Evolutionary conservation across 1,284 basidiomycete species (phyloP), one percentile per base, ranked within the genome.

Genomic region (Ceratobasidium theobromae): DNA sequence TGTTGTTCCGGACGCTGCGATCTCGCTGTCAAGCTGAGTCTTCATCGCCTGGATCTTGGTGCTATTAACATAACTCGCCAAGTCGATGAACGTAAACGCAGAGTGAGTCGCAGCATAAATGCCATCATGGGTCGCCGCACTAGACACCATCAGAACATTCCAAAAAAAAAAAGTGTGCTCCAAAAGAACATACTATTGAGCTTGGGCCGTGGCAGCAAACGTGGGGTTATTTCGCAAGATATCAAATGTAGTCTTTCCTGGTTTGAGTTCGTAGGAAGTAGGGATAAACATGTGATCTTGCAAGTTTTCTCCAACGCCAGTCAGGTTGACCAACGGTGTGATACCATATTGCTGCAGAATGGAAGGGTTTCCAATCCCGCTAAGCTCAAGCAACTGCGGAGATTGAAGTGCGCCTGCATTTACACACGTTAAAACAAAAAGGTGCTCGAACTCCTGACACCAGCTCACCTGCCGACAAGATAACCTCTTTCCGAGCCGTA

Each of bases 331-430:
- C 12, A 79, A 72, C 0, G 76, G 65, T 0, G 73, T 73, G 48
- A 82, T 79, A n/a, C 75, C 76, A 9, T 78, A 69, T 35, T 72
- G 70, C 41, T 72, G 53, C 2, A 84, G 72, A 1, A 79, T 73
- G 6, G 69, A 65, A 32, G 74, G 67, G 53, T 78, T 76, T 0
- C 82, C 82, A 54, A 84, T 76, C 11, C 82, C n/a, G n/a, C n/a
- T n/a, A n/a, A n/a, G n/a, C n/a, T 82, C 74, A 3, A 84, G 76
- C 1, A 83, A 71, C 32, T 79, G 79, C 14, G 82, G 81, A 4
- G 79, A 78, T 25, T 78, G 76, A 51, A 83, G 72, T 0, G 77
- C 51, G 11, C 67, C 66, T 66, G 27, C 3, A 64, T 30, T 4
- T 27, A 21, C 30, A 67, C 14, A 52, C 66, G 27, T 40, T 25